Percentiles rank a stretch among this genome's conserved stretches.
Conservation (phyloP, 805 yeast genomes). For the Osmozyma mogii region DNA sequence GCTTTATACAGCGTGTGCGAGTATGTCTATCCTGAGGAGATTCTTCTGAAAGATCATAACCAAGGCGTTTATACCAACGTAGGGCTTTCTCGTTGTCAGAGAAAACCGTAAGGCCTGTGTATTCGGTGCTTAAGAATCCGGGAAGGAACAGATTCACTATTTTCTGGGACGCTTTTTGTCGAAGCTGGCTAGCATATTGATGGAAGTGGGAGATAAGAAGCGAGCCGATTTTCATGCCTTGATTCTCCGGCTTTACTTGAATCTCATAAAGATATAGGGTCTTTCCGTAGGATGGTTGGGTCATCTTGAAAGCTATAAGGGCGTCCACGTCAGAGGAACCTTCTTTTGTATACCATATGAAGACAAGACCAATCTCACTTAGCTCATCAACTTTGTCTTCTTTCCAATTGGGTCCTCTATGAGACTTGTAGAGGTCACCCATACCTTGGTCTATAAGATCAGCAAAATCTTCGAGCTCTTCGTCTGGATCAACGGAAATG, state of each 20-base stretch:
- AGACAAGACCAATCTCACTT: conserved; percentile 40
- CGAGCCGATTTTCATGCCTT: conserved; percentile 32
- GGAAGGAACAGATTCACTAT: neutral
- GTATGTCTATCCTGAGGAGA: conserved; percentile 39
- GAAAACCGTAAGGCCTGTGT: conserved; percentile 44
- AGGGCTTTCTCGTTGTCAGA: conserved; percentile 35
- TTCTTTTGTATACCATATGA: conserved; percentile 22
- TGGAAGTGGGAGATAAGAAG: conserved; percentile 31
- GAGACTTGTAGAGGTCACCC: conserved; percentile 17
- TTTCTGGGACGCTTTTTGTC: neutral
- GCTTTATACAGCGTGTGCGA: conserved; percentile 35
- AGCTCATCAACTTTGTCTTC: conserved; percentile 36
- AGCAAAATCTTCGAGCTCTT: conserved; percentile 10
- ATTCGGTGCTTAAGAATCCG: conserved; percentile 12
- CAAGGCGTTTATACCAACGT: conserved; percentile 34
- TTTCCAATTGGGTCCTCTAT: conserved; percentile 36
- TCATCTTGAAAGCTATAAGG: conserved; percentile 41
- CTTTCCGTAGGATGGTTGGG: conserved; percentile 26
- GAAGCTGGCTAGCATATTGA: conserved; percentile 15
- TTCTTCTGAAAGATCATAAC: conserved; percentile 29
- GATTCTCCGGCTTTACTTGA: conserved; percentile 33
- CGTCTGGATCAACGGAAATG: too few relatives aligned
- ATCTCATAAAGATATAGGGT: conserved; percentile 50
- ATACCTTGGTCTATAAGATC: conserved; percentile 21
- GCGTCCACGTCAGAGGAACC: conserved; percentile 20